Percentiles rank a stretch among this genome's conserved stretches.
Conservation (phyloP, 352 stramenopile species). For the Phytophthora tubulina region DNA sequence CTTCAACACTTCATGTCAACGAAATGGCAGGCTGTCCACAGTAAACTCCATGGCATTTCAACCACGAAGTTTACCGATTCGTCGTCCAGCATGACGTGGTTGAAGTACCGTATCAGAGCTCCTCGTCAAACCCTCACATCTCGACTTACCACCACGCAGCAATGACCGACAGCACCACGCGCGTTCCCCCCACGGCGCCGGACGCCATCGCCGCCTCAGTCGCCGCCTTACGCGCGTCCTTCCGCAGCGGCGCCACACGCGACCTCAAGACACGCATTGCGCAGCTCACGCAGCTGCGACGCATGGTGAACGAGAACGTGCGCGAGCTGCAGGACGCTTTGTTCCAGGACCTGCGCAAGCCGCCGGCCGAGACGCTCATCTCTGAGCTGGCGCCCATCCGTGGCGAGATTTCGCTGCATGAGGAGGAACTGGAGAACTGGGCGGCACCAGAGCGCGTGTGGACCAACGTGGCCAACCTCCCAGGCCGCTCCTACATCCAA, state of each 20-base stretch:
- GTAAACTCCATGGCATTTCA: too few species aligned
- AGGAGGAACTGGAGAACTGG: conserved; percentile 73
- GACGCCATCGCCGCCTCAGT: conserved; percentile 61
- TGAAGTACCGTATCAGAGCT: conserved; percentile 14
- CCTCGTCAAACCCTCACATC: not conserved
- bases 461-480: conserved; percentile 64
- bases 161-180: conserved; percentile 20
- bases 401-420: conserved; percentile 70
- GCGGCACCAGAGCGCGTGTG: conserved; percentile 58
- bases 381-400: conserved; percentile 62
- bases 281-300: conserved; percentile 56
- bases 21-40: too few species aligned
- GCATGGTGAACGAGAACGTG: conserved; percentile 60
- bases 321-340: conserved; percentile 60
- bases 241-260: conserved; percentile 58
- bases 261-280: conserved; percentile 49
- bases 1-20: too few species aligned
- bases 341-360: conserved; percentile 73
- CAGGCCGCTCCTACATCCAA: conserved; percentile 61
- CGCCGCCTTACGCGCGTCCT: conserved; percentile 53
- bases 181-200: conserved; percentile 39
- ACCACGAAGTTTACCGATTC: not conserved
- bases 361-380: conserved; percentile 69
- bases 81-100: conserved; percentile 41
- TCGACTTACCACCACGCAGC: not conserved